Conservation (phyloP, 352 stramenopile species). For the Phytophthora uliginosa region DNA sequence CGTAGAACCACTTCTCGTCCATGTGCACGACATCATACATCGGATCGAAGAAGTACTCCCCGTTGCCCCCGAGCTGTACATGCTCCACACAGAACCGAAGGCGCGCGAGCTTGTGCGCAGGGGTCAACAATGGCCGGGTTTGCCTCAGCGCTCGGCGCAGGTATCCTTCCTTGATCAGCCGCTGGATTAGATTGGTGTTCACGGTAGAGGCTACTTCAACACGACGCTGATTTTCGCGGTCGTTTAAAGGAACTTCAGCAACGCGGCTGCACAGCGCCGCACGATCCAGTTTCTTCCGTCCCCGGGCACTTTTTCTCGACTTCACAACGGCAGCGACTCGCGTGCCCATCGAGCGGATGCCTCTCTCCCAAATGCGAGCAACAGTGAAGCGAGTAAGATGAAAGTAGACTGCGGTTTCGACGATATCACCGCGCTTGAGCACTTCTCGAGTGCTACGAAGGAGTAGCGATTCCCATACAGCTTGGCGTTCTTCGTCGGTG, state of each 20-base stretch:
- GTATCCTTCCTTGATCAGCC: slow-evolving; percentile 4
- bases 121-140: slow-evolving; percentile 5
- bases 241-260: not conserved
- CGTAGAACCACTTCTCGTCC: slow-evolving; percentile 16
- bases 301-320: not conserved
- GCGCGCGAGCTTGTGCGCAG: not conserved
- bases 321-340: not conserved
- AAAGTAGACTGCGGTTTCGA: not conserved
- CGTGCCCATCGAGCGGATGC: not conserved
- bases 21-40: slow-evolving; percentile 9
- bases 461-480: not conserved
- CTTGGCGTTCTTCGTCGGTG: not conserved
- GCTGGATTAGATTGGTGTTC: not conserved
- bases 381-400: not conserved
- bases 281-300: not conserved
- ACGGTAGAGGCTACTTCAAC: not conserved
- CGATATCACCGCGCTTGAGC: not conserved
- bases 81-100: slow-evolving; percentile 1
- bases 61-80: not conserved
- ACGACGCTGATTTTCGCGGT: not conserved
- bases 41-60: not conserved
- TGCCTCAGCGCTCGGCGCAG: slow-evolving; percentile 2
- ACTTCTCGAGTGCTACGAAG: not conserved
- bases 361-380: not conserved
- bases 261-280: not conserved